Base-by-base conservation (phyloP, 805 yeast species). In the Cyberlindnera mrakii region DNA sequence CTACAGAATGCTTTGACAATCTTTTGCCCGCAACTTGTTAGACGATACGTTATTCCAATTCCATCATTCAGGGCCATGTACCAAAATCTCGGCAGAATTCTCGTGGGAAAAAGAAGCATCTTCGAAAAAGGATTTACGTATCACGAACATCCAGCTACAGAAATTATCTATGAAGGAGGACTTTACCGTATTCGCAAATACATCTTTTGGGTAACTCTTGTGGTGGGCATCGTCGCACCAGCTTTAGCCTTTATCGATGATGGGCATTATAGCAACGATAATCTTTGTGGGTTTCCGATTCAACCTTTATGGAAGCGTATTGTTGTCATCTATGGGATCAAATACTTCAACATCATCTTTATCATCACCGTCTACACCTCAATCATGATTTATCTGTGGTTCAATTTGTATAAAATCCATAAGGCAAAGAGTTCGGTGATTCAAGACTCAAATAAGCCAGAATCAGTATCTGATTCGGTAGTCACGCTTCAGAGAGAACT, bases 1-100 rank as follows among this genome's bases (percentile, higher is more conserved):
- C 19, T 46, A 6, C 59, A 55, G 33, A 53, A 53, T 35, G 53
- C 50, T 6, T 16, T 47, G 8, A 46, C 48, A 45, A 50, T 53
- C 15, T 53, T 53, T 23, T 15, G 19, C 16, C 53, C 56, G 4
- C 19, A 30, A 6, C 30, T 39, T 11, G 44, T 50, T 1, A 44
- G 20, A 32, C 34, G 42, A 0, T 44, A 50, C 38, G 14, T 36
- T 3, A 34, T 50, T 19, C 37, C 37, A 34, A 34, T 51, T 1
- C 32, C 52, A 1, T 41, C 42, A 1, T 48, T 39, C 33, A 16
- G 32, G 1, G 31, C 20, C 19, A 16, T 50, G 32, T 35, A 37
- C 18, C 16, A 20, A 14, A 43, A 47, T 19, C 8, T 48, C 4
- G 30, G 27, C 11, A 23, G 11, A 9, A 23, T 23, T 23, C 8